Conservation (phyloP, 208 protist genomes). For the Plasmodiophora brassicae region DNA sequence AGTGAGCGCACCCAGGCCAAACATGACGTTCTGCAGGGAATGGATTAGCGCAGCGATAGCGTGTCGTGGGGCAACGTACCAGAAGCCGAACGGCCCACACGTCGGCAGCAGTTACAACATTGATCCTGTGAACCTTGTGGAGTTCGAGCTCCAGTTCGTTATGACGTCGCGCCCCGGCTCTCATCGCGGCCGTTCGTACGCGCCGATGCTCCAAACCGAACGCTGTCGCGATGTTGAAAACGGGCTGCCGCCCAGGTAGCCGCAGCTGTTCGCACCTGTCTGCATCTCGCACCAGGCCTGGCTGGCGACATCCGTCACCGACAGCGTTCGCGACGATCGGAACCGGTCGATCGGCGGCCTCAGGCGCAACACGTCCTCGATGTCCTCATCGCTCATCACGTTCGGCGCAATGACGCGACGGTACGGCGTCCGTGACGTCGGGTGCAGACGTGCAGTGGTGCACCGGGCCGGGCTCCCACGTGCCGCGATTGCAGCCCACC, state of each 20-base stretch:
- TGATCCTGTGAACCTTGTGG: not conserved
- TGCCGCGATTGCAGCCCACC: too few species aligned
- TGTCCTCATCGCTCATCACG: not conserved
- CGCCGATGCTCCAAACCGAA: slow-evolving; percentile 14
- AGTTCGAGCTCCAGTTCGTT: not conserved
- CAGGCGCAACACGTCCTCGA: not conserved
- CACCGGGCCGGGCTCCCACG: too few species aligned
- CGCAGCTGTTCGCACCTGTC: not conserved
- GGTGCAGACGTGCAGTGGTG: too few species aligned
- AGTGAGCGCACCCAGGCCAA: too few species aligned
- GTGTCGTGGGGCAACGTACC: too few species aligned
- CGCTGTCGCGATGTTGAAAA: not conserved
- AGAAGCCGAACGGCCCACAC: not conserved
- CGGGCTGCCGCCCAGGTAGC: not conserved
- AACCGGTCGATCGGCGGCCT: not conserved
- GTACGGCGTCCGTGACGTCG: too few species aligned
- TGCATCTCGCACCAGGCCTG: slow-evolving; percentile 23
- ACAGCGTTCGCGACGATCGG: not conserved
- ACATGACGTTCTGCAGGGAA: too few species aligned
- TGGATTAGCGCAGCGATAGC: too few species aligned
- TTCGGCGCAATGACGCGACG: too few species aligned
- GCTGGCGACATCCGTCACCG: not conserved
- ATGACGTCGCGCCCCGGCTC: not conserved
- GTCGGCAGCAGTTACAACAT: not conserved
- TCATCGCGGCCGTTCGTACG: not conserved